phyloP scores from a whole-genome alignment of 2,329 filamentous ascomycete species.

The Domatiomyces catenatus region DNA sequence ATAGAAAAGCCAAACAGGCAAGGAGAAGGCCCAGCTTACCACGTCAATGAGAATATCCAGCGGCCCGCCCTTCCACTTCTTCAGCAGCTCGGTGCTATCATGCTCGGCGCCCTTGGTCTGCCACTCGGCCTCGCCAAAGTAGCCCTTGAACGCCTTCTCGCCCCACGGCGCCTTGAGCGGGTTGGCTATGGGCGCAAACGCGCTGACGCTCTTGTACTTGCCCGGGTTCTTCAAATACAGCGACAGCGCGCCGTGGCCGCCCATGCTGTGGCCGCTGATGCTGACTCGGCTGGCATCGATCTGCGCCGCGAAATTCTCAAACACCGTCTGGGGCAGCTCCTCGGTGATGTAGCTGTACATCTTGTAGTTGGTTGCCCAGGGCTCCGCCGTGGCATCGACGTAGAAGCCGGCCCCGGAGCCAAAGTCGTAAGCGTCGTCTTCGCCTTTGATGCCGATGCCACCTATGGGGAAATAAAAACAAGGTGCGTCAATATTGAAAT shows the following conservation, averaged over 20 bases:
- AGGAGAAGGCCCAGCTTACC: conserved; percentile 34
- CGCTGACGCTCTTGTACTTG: conserved; percentile 74
- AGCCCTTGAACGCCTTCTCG: conserved; percentile 83
- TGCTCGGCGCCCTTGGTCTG: conserved; percentile 66
- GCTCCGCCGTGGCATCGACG: conserved; percentile 63
- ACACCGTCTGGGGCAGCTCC: conserved; percentile 70
- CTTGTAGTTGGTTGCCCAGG: conserved; percentile 64
- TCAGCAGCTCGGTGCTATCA: conserved; percentile 81
- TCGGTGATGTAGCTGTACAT: conserved; percentile 90
- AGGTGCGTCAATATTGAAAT: too few species aligned
- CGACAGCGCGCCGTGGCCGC: conserved; percentile 85
- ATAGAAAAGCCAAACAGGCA: conserved; percentile 41
- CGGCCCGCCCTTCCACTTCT: conserved; percentile 51
- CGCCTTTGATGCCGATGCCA: conserved; percentile 63
- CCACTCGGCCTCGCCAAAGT: conserved; percentile 60
- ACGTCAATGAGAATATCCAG: conserved; percentile 79
- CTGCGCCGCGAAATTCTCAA: conserved; percentile 48
- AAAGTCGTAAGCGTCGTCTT: conserved; percentile 84
- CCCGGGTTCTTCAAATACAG: conserved; percentile 84
- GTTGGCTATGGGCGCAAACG: conserved; percentile 82
- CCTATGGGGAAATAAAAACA: conserved; percentile 27
- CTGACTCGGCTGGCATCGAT: conserved; percentile 58
- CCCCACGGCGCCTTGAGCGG: conserved; percentile 81
- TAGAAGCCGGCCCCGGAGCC: conserved; percentile 90
- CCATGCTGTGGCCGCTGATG: conserved; percentile 94